Percentiles rank a stretch among this genome's conserved stretches.
Evolutionary conservation across 1,139 yeast species (phyloP).

Genomic region (Hyphopichia fennica): DNA sequence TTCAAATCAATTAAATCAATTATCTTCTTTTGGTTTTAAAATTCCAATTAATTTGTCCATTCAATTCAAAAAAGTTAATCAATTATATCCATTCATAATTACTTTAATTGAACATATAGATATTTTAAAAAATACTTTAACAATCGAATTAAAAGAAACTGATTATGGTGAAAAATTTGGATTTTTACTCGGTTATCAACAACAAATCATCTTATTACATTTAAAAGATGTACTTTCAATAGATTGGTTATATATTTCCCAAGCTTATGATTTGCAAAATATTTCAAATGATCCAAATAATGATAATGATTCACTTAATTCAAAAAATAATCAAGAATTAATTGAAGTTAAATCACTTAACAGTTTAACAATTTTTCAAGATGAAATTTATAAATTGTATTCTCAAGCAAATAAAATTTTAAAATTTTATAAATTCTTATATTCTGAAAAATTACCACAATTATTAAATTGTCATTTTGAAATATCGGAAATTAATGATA

Average conservation of each 20-base stretch:
- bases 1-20: constrained; percentile 54
- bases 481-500: constrained; percentile 10
- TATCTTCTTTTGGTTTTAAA: constrained; percentile 55
- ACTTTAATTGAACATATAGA: constrained; percentile 47
- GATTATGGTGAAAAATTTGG: constrained; percentile 37
- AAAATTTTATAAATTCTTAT: constrained; percentile 20
- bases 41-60: constrained; percentile 45
- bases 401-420: constrained; percentile 34
- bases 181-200: constrained; percentile 42
- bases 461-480: constrained; percentile 32
- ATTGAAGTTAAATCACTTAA: constrained; percentile 43
- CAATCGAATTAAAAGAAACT: constrained; percentile 15
- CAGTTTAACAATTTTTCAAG: constrained; percentile 41
- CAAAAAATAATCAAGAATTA: constrained; percentile 14
- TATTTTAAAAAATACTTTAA: constrained; percentile 28
- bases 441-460: constrained; percentile 15
- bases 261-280: constrained; percentile 45
- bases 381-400: constrained; percentile 22
- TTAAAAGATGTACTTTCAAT: constrained; percentile 30
- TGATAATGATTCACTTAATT: constrained; percentile 4
- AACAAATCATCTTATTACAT: constrained; percentile 25
- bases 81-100: constrained; percentile 59
- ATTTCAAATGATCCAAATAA: constrained; percentile 11
- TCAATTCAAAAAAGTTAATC: constrained; percentile 44
- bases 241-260: constrained; percentile 58